Evolutionary conservation across 495 filamentous ascomycete species (phyloP), one percentile per base, ranked within the genome.

Genomic region (Glonium stellatum): DNA sequence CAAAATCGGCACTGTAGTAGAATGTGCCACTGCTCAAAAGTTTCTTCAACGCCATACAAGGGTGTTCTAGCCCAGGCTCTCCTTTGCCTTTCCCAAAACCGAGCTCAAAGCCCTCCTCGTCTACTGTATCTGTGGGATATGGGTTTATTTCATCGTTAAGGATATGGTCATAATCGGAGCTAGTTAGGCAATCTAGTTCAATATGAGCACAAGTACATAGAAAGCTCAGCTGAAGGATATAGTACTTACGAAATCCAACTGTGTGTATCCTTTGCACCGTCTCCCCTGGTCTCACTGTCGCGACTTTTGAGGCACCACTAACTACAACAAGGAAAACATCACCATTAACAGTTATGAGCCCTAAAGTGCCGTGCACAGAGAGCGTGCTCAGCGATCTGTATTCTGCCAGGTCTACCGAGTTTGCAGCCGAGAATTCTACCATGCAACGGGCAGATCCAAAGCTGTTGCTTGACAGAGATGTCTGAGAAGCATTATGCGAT

Each of bases 1-100:
- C 92, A 70, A 98, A 98, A 74, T 97, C 89, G 31, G 89, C 85
- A 67, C 92, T 97, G 72, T 96, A 98, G 71, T 97, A 97, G 69
- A 98, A 98, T 12, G 87, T 96, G n/a, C 95, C 91, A 73, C 93
- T 88, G 62, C 89, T 84, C 21, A 98, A 77, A 10, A 98, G 80
- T 77, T 95, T 97, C 69, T 92, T 92, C 52, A 98, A 66, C 41
- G 92, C 89, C 55, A 88, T 70, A 68, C 90, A 97, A 22, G 93
- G 95, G 72, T 97, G 90, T 64, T 96, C 91, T 23, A 87, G 69
- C 31, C 82, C 67, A 34, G 80, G 74, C 37, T 96, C 89, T 62
- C 79, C 80, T 54, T 80, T 76, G 31, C 85, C 82, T n/a, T 79
- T 72, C 39, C 77, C 79, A 62, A 80, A 76, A 18, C 78, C 80